phyloP scores from a whole-genome alignment of 2,329 filamentous ascomycete species.

The Fusarium euwallaceae region DNA sequence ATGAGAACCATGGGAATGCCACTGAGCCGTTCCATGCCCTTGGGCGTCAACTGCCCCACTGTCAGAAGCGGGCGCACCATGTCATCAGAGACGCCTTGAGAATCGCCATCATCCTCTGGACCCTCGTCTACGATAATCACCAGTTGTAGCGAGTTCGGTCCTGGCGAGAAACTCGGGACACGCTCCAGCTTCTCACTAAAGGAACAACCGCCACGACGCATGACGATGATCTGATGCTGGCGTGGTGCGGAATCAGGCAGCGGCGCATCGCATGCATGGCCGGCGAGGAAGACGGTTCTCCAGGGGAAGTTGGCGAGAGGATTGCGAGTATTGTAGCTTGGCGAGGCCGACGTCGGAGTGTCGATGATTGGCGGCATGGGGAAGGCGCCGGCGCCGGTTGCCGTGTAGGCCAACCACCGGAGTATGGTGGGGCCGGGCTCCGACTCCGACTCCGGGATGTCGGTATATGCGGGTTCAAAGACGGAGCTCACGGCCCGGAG shows the following conservation, averaged over 20 bases:
- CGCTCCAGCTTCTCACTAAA: slow-evolving; percentile 87
- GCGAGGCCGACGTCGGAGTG: slow-evolving; percentile 60
- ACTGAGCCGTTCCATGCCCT: slow-evolving; percentile 76
- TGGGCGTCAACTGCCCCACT: slow-evolving; percentile 76
- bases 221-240: slow-evolving; percentile 81
- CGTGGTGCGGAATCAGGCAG: slow-evolving; percentile 65
- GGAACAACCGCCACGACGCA: slow-evolving; percentile 85
- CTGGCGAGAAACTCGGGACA: slow-evolving; percentile 82
- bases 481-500: slow-evolving; percentile 62
- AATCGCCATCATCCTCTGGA: slow-evolving; percentile 49
- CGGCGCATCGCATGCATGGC: slow-evolving; percentile 73
- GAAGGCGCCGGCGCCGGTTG: slow-evolving; percentile 70
- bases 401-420: slow-evolving; percentile 67
- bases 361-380: slow-evolving; percentile 76
- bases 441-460: slow-evolving; percentile 47
- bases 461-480: slow-evolving; percentile 53
- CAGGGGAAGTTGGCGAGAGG: slow-evolving; percentile 69
- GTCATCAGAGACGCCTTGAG: slow-evolving; percentile 44
- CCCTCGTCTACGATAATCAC: slow-evolving; percentile 80
- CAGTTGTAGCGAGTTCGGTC: slow-evolving; percentile 75
- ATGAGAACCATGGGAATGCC: slow-evolving; percentile 89
- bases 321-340: slow-evolving; percentile 56
- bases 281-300: slow-evolving; percentile 79
- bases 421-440: slow-evolving; percentile 58
- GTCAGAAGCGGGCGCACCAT: slow-evolving; percentile 78